phyloP scores from a whole-genome alignment of 345 rosid species.

The Rhodamnia argentea region DNA sequence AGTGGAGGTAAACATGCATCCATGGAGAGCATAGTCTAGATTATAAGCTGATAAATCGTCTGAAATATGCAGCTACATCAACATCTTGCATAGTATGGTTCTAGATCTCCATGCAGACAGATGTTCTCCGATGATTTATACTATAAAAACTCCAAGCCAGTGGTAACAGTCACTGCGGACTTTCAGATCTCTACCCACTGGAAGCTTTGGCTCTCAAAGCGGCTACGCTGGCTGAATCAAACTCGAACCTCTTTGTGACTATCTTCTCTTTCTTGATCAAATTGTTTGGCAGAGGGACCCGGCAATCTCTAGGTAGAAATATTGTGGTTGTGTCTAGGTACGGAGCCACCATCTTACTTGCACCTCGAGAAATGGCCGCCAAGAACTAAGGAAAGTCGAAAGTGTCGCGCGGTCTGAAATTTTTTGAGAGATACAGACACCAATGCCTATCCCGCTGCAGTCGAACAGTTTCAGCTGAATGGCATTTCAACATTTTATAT shows the following conservation, averaged over 20 bases:
- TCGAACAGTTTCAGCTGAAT: conserved; percentile 3
- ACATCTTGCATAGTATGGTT: background rate
- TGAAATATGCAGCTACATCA: background rate
- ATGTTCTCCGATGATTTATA: background rate
- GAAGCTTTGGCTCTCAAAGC: background rate
- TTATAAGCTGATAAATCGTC: background rate
- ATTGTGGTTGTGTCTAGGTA: background rate
- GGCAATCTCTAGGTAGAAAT: background rate
- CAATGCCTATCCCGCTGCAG: conserved; percentile 4
- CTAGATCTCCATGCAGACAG: background rate
- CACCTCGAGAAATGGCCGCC: background rate
- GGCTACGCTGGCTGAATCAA: background rate
- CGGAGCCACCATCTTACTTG: background rate
- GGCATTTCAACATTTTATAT: background rate
- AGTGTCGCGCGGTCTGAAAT: background rate
- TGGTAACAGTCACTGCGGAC: conserved; percentile 3
- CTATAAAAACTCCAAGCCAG: background rate
- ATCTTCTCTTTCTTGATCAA: background rate
- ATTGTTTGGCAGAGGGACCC: background rate
- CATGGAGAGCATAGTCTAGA: background rate
- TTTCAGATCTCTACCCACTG: background rate
- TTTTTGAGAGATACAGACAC: conserved; percentile 11
- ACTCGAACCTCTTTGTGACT: conserved; percentile 16
- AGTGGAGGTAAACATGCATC: background rate
- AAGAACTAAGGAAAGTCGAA: conserved; percentile 1